These are phyloP conservation scores for Russula earlei DNA, from an alignment of 768 basidiomycete genomes.

Conservation along the genomic window DNA sequence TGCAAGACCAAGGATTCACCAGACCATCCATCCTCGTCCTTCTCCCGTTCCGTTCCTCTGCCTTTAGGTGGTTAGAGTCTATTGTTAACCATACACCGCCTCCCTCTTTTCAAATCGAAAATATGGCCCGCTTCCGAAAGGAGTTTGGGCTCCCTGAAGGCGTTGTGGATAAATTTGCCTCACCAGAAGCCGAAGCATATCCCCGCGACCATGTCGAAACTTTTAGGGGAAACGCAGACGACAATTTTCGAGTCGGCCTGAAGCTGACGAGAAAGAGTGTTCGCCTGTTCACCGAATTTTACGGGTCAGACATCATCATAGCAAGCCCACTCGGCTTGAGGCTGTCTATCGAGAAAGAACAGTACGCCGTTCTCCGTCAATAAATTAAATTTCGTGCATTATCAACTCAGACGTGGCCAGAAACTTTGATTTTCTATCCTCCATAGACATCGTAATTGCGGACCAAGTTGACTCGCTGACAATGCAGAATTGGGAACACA, in stretches of 20 bases:
- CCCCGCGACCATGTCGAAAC: slow-evolving; percentile 85
- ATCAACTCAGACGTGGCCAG: slow-evolving; percentile 30
- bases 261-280: slow-evolving; percentile 90
- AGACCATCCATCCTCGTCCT: slow-evolving; percentile 90
- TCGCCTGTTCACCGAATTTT: slow-evolving; percentile 87
- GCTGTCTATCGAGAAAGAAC: slow-evolving; percentile 89
- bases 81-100: slow-evolving; percentile 68
- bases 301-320: slow-evolving; percentile 81
- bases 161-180: slow-evolving; percentile 68
- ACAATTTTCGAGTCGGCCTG: slow-evolving; percentile 85
- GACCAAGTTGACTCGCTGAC: slow-evolving; percentile 88
- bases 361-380: slow-evolving; percentile 43
- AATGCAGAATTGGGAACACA: slow-evolving; percentile 99
- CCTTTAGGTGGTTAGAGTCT: slow-evolving; percentile 72
- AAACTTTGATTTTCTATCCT: slow-evolving; percentile 84
- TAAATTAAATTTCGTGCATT: not conserved
- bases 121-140: slow-evolving; percentile 66
- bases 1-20: slow-evolving; percentile 96
- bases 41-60: slow-evolving; percentile 87
- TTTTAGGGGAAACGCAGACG: slow-evolving; percentile 95
- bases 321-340: slow-evolving; percentile 90
- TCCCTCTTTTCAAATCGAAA: slow-evolving; percentile 76
- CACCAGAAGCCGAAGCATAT: slow-evolving; percentile 66
- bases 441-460: slow-evolving; percentile 82
- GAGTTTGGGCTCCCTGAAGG: slow-evolving; percentile 82